Percentiles rank a stretch among this genome's conserved stretches.
Evolutionary conservation across 164 flowering plant species (phyloP).

Genomic region (Aristolochia contorta): DNA sequence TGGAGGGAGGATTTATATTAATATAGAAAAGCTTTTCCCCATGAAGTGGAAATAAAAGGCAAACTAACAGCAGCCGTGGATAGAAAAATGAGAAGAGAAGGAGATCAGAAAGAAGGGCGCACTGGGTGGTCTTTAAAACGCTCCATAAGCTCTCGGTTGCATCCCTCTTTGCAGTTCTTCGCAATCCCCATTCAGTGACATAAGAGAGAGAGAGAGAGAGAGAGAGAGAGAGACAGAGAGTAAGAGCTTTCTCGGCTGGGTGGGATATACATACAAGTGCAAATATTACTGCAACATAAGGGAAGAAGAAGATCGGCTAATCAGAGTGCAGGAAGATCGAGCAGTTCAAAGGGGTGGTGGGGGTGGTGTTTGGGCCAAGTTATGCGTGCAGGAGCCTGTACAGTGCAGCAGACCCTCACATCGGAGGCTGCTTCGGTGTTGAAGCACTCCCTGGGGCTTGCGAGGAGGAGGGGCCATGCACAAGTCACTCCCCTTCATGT

Average conservation of each 20-base stretch:
- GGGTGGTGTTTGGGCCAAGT: conserved; percentile 42
- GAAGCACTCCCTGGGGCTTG: conserved; percentile 69
- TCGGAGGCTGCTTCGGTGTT: conserved; percentile 88
- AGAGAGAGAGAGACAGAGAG: neutral
- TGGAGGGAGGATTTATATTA: neutral
- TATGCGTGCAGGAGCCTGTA: conserved; percentile 77
- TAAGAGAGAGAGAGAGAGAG: neutral
- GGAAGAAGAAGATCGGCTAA: no score
- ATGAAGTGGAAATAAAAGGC: conserved; percentile 9
- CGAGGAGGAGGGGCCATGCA: conserved; percentile 83
- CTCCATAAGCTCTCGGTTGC: neutral
- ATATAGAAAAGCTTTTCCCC: conserved; percentile 1
- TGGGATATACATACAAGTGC: no score
- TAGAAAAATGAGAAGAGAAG: neutral
- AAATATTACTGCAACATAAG: no score
- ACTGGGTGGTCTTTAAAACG: neutral
- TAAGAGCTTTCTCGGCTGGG: neutral
- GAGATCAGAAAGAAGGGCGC: neutral
- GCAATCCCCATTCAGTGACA: neutral
- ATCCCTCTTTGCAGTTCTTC: neutral
- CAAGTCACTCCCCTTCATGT: conserved; percentile 96
- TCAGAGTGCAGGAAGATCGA: no score
- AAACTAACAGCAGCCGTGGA: neutral
- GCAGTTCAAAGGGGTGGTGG: conserved; percentile 27
- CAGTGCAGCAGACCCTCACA: conserved; percentile 93